Conservation (phyloP, 208 protist genomes). For the Acanthamoeba quina region DNA sequence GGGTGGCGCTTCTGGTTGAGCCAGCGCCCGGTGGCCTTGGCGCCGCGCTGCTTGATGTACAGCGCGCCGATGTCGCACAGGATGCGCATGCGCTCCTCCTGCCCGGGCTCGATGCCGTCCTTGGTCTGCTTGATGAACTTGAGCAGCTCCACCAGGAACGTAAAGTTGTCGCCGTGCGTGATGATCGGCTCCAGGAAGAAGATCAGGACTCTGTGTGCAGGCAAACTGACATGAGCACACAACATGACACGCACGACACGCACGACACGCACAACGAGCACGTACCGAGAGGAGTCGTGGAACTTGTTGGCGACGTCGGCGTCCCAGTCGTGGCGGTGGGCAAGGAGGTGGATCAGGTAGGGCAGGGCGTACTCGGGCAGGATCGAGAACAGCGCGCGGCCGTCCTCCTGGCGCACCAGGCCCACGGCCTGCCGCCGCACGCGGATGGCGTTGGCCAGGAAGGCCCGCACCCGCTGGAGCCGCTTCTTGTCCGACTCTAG, state of each 20-base stretch:
- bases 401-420: slow-evolving; percentile 16
- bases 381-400: slow-evolving; percentile 29
- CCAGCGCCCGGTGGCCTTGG: slow-evolving; percentile 46
- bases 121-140: slow-evolving; percentile 69
- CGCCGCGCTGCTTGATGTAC: slow-evolving; percentile 40
- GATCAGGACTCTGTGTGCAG: slow-evolving; percentile 6
- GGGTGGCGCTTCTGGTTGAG: slow-evolving; percentile 64
- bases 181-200: slow-evolving; percentile 70
- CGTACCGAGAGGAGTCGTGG: background rate
- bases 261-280: background rate
- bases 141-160: slow-evolving; percentile 57
- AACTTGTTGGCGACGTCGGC: slow-evolving; percentile 21
- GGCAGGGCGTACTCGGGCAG: slow-evolving; percentile 59
- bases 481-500: slow-evolving; percentile 33
- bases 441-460: slow-evolving; percentile 22
- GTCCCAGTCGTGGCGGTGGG: slow-evolving; percentile 38
- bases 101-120: slow-evolving; percentile 10
- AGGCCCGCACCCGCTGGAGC: background rate
- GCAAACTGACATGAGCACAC: background rate
- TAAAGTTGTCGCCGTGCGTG: slow-evolving; percentile 63
- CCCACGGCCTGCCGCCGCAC: slow-evolving; percentile 36
- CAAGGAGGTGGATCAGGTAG: slow-evolving; percentile 55
- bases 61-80: slow-evolving; percentile 47
- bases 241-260: background rate
- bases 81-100: slow-evolving; percentile 47